A percentile compares a stretch with the other conserved stretches of the same genome.
These are phyloP conservation scores for Quercus phellos DNA, from an alignment of 331 rosid species.

Conservation along the genomic window DNA sequence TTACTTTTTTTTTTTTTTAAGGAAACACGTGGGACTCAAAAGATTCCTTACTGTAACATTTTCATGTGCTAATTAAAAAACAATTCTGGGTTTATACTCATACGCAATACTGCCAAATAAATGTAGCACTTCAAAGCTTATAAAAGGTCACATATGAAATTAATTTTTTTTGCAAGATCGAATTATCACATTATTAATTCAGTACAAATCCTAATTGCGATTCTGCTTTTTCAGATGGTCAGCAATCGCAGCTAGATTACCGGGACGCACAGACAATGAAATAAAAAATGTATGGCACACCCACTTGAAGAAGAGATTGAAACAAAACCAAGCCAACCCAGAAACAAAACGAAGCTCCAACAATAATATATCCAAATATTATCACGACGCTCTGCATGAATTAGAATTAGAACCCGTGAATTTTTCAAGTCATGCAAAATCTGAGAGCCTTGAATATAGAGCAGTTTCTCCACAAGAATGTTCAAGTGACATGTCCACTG, in stretches of 20 bases:
- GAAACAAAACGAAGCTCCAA: slow-evolving; percentile 14
- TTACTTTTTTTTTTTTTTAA: neutral
- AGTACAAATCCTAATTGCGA: neutral
- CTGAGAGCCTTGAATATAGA: slow-evolving; percentile 3
- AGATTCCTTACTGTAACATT: slow-evolving; percentile 29
- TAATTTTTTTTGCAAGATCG: neutral
- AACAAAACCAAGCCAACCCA: slow-evolving; percentile 10
- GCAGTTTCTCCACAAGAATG: slow-evolving; percentile 37
- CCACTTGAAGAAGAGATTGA: slow-evolving; percentile 68
- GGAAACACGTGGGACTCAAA: slow-evolving; percentile 19
- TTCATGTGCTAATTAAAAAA: slow-evolving; percentile 1
- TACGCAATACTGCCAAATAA: neutral
- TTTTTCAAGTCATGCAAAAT: neutral
- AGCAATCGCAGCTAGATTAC: slow-evolving; percentile 65
- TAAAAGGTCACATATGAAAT: neutral
- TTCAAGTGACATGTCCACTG: slow-evolving; percentile 46
- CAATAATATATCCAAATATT: neutral
- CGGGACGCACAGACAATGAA: slow-evolving; percentile 83
- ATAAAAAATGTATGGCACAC: slow-evolving; percentile 93
- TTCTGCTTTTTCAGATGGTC: slow-evolving; percentile 60
- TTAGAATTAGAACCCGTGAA: slow-evolving; percentile 9
- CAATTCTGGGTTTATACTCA: neutral
- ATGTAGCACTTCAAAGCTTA: neutral
- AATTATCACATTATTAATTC: neutral
- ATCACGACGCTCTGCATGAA: neutral